Conservation (phyloP, 768 basidiomycete species). For the Leucosporidium scottii region DNA sequence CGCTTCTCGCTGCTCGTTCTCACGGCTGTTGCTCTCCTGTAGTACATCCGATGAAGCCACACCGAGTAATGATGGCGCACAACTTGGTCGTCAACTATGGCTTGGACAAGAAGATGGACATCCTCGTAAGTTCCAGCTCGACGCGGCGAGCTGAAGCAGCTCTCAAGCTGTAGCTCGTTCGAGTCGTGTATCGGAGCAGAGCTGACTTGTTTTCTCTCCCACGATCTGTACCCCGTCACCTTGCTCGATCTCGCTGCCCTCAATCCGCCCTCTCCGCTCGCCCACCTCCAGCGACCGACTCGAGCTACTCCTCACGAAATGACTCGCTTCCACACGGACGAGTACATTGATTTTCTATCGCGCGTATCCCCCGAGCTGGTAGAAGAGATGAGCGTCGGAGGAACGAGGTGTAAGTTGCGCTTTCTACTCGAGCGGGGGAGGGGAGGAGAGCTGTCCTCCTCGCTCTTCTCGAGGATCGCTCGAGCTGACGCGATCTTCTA, state of each 20-base stretch:
- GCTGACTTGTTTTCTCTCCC: not conserved
- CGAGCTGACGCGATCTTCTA: not conserved
- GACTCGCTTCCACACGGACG: conserved; percentile 96
- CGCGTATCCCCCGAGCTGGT: conserved; percentile 86
- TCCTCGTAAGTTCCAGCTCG: conserved; percentile 56
- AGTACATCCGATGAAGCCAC: conserved; percentile 93
- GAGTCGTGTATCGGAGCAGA: not conserved
- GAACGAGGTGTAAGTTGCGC: conserved; percentile 65
- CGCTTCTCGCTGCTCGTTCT: too few relatives aligned
- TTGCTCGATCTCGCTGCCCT: not conserved
- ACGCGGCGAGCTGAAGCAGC: too few relatives aligned
- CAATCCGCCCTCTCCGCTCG: not conserved
- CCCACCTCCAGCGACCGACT: conserved; percentile 54
- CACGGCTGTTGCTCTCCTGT: conserved; percentile 37
- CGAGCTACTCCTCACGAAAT: conserved; percentile 67
- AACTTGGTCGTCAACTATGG: conserved; percentile 83
- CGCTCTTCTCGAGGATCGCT: not conserved
- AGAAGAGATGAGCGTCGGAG: conserved; percentile 74
- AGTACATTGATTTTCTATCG: conserved; percentile 87
- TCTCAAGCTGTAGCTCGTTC: too few relatives aligned
- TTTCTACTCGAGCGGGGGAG: not conserved
- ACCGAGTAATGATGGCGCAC: conserved; percentile 88
- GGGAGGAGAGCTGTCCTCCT: not conserved
- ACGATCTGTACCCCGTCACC: not conserved
- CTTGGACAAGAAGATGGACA: conserved; percentile 89